Base-by-base conservation (phyloP, 176 grass and related monocot genomes). In the Thalia dealbata region DNA sequence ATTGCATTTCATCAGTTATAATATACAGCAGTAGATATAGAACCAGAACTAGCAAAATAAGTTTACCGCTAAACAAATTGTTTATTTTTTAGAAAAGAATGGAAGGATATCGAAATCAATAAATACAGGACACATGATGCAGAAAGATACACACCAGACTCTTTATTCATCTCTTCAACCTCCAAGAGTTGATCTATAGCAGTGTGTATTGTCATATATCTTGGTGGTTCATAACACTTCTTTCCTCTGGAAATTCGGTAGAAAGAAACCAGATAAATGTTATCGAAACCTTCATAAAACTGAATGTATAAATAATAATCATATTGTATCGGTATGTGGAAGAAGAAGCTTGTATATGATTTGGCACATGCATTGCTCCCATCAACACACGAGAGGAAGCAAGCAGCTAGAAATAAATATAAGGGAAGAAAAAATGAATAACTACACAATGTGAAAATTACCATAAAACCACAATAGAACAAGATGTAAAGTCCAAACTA, bases 111-210 rank as follows among this genome's bases (percentile, higher is more conserved):
- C 18, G 8, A 22, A 21, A 22, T 23, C 10, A 21, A 68, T 43
- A 21, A n/a, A 22, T 0, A 68, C 8, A 68, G 11, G 12, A 32
- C 18, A 65, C 19, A 32, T 68, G 8, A 25, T 65, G 55, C 70
- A 70, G 21, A 25, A 35, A 62, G 24, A 18, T 28, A 63, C 70
- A 1, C 88, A 99, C 95, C 90, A 75, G 81, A 91, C 86, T 79
- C 87, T 0, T 72, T 76, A 62, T 42, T 68, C 3, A 48, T 12
- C 72, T 69, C 82, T 81, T 91, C 87, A 48, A 99, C 81, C 82
- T 99, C 90, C 81, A 99, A 91, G 75, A 99, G 87, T 64, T 93
- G 90, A 80, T 83, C 80, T 81, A 99, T 88, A 70, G 95, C 95
- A 56, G 85, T 99, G 74, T 88, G 90, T 26, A 99, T 85, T 0